Percentiles rank a stretch among this genome's conserved stretches.
Evolutionary conservation across 2,329 filamentous ascomycete genomes (phyloP).

Genomic region (Zopfia rhizophila): DNA sequence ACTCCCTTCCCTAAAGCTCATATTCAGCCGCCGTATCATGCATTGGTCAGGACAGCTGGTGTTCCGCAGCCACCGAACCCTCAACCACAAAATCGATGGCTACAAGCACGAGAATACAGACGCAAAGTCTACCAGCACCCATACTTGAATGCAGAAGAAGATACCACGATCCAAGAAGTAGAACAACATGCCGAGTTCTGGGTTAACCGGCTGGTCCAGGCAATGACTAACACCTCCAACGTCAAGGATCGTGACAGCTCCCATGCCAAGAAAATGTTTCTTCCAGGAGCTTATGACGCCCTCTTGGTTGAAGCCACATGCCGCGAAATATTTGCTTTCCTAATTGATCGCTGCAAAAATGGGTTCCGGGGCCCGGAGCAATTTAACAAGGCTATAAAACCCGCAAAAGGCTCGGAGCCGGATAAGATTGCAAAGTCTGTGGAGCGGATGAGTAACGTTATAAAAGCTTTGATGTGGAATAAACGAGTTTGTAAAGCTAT

Average conservation of each 20-base stretch:
- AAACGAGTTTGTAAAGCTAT: slow-evolving; percentile 31
- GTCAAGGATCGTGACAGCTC: slow-evolving; percentile 21
- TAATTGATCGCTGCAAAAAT: slow-evolving; percentile 24
- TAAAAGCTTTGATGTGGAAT: slow-evolving; percentile 21
- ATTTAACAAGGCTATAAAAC: slow-evolving; percentile 25
- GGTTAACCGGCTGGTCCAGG: slow-evolving; percentile 14
- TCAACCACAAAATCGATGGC: too few relatives aligned
- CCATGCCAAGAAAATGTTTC: slow-evolving; percentile 22
- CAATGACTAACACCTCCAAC: slow-evolving; percentile 20
- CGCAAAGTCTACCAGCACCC: slow-evolving; percentile 19
- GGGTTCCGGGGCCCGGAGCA: slow-evolving; percentile 23
- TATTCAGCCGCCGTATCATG: too few relatives aligned
- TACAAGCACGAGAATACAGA: slow-evolving; percentile 22
- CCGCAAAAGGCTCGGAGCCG: slow-evolving; percentile 6
- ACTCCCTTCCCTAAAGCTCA: too few relatives aligned
- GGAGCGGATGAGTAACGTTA: slow-evolving; percentile 19
- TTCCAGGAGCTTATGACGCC: slow-evolving; percentile 8
- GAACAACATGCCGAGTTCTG: slow-evolving; percentile 22
- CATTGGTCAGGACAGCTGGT: too few relatives aligned
- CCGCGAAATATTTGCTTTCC: slow-evolving; percentile 16
- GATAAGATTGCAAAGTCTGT: slow-evolving; percentile 22
- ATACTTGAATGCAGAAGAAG: slow-evolving; percentile 11
- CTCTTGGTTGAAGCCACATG: slow-evolving; percentile 22
- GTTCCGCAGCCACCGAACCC: too few relatives aligned
- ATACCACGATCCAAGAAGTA: slow-evolving; percentile 18